Evolutionary conservation across 305 asterid genomes (phyloP).

Genomic region (Solanum hybrid): DNA sequence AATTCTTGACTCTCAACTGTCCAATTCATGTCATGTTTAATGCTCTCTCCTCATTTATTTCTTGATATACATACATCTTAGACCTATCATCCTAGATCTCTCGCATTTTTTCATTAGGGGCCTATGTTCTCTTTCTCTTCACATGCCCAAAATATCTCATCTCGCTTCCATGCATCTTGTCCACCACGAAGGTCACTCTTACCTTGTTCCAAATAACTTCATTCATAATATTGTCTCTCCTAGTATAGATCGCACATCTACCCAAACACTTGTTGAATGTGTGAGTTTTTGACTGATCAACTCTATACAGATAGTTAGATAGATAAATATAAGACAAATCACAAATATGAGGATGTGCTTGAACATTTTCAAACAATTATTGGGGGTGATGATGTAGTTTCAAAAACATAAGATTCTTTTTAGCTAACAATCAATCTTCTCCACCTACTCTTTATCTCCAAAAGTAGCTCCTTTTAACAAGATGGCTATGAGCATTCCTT

Average conservation of each 20-base stretch:
- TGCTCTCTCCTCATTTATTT: not conserved
- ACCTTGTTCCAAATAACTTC: not conserved
- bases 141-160: not conserved
- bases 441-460: not conserved
- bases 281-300: not conserved
- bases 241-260: not conserved
- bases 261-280: not conserved
- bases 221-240: not conserved
- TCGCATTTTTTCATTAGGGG: not conserved
- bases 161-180: not conserved
- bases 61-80: not conserved
- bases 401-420: not conserved
- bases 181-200: not conserved
- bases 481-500: slow-evolving; percentile 34
- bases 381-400: not conserved
- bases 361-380: not conserved
- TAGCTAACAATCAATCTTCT: not conserved
- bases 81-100: rapidly evolving
- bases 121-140: not conserved
- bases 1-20: not conserved
- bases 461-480: not conserved
- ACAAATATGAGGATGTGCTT: not conserved
- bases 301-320: not conserved
- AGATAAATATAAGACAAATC: not conserved
- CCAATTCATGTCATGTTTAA: not conserved